phyloP scores from a whole-genome alignment of 139 green algal species.

The Chlorella sorokiniana region DNA sequence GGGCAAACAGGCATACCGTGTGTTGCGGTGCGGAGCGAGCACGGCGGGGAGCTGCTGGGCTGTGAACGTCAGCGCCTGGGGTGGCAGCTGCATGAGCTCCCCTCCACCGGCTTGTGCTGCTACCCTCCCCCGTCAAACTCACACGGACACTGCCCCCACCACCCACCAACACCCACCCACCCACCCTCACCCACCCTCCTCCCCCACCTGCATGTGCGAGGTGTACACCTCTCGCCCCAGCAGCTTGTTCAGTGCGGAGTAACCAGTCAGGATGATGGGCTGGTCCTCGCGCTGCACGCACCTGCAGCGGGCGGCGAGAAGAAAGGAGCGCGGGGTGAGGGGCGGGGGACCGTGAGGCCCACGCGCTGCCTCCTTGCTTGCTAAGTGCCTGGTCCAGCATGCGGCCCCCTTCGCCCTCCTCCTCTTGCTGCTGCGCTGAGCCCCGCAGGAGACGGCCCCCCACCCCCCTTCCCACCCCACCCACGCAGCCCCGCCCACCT shows the following conservation, averaged over 20 bases:
- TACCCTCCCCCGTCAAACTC: too few species aligned
- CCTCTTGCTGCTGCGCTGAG: too few species aligned
- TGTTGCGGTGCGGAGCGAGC: too few species aligned
- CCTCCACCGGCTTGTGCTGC: too few species aligned
- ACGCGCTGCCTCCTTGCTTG: too few species aligned
- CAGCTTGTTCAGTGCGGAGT: slow-evolving; percentile 98
- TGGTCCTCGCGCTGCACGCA: slow-evolving; percentile 92
- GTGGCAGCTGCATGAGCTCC: too few species aligned
- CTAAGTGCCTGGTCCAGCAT: too few species aligned
- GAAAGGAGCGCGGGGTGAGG: background rate
- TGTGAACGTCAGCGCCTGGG: too few species aligned
- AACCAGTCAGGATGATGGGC: slow-evolving; percentile 99
- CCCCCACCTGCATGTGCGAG: slow-evolving; percentile 84
- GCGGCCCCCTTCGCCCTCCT: too few species aligned
- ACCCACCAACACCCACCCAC: background rate
- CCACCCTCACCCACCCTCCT: background rate
- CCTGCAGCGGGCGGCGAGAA: slow-evolving; percentile 23
- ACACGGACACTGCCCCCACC: background rate
- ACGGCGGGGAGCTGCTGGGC: too few species aligned
- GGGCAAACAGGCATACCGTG: background rate
- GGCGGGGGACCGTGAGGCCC: too few species aligned
- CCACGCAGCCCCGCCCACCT: slow-evolving; percentile 24
- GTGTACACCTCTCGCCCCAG: slow-evolving; percentile 95
- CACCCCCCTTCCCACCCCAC: background rate
- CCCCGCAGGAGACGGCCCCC: background rate